phyloP scores from a whole-genome alignment of 306 rosid genomes.

The Lablab purpureus region DNA sequence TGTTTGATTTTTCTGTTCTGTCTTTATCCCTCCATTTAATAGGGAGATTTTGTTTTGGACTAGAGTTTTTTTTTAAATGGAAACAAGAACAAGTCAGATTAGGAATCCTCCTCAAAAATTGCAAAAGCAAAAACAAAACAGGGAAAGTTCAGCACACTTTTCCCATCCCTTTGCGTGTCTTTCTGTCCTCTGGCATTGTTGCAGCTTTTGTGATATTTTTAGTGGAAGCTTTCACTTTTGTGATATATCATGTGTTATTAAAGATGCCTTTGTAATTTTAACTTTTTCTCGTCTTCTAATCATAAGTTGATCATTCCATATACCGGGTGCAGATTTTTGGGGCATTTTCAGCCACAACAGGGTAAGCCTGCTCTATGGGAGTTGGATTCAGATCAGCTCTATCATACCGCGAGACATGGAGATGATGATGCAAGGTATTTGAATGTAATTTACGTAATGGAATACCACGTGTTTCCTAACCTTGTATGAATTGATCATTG shows the following conservation, averaged over 20 bases:
- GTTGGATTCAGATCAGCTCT: conserved; percentile 82
- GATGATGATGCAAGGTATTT: conserved; percentile 61
- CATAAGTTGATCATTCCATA: conserved; percentile 33
- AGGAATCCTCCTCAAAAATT: conserved; percentile 31
- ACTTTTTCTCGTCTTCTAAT: conserved; percentile 14
- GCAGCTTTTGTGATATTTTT: conserved; percentile 30
- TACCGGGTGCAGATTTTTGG: conserved; percentile 75
- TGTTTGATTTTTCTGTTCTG: conserved; percentile 15
- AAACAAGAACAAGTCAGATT: conserved; percentile 22
- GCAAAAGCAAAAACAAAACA: conserved; percentile 15
- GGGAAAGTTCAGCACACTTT: background rate
- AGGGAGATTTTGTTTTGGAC: conserved; percentile 19
- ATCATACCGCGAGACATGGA: conserved; percentile 59
- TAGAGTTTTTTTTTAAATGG: background rate
- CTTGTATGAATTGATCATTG: conserved; percentile 11
- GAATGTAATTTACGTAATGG: conserved; percentile 5
- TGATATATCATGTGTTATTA: conserved; percentile 31
- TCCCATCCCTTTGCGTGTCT: conserved; percentile 33
- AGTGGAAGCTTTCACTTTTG: conserved; percentile 14
- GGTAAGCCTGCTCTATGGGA: conserved; percentile 93
- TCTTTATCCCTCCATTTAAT: conserved; percentile 27
- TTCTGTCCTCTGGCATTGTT: conserved; percentile 20
- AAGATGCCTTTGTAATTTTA: conserved; percentile 13
- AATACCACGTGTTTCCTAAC: conserved; percentile 8
- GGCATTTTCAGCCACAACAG: conserved; percentile 83